Evolutionary conservation across 225 moss, liverwort and hornwort species (phyloP).

Genomic region (Sphagnum contortum): DNA sequence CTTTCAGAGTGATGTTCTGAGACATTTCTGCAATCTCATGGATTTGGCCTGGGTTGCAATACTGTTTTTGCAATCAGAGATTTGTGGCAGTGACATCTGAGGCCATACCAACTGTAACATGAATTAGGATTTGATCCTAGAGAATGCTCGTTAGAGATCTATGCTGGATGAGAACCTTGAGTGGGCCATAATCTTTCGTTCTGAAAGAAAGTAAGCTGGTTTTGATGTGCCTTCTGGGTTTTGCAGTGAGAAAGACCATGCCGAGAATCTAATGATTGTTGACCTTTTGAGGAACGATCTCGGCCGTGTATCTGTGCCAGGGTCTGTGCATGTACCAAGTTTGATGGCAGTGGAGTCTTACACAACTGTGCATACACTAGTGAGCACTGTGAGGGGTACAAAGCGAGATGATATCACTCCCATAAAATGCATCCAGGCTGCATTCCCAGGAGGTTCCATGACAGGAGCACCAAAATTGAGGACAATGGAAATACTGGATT

Average conservation of each 20-base stretch:
- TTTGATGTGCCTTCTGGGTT: background rate
- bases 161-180: too few species aligned
- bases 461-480: slow-evolving; percentile 96
- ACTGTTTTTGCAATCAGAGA: too few species aligned
- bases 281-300: slow-evolving; percentile 93
- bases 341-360: slow-evolving; percentile 97
- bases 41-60: too few species aligned
- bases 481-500: slow-evolving; percentile 95
- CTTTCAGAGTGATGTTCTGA: too few species aligned
- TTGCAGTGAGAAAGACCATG: slow-evolving; percentile 89
- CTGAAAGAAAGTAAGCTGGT: too few species aligned
- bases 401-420: slow-evolving; percentile 68
- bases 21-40: too few species aligned
- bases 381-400: slow-evolving; percentile 79
- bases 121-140: background rate
- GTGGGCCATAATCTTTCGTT: too few species aligned
- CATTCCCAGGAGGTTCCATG: slow-evolving; percentile 99
- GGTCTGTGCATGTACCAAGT: slow-evolving; percentile 85
- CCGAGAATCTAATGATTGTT: slow-evolving; percentile 98
- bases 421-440: slow-evolving; percentile 77
- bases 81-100: background rate
- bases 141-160: too few species aligned
- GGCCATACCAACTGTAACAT: background rate
- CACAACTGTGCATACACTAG: slow-evolving; percentile 92
- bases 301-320: slow-evolving; percentile 86